Conservation (phyloP, 2,329 filamentous ascomycete genomes). For the Aureobasidium leucospermi region DNA sequence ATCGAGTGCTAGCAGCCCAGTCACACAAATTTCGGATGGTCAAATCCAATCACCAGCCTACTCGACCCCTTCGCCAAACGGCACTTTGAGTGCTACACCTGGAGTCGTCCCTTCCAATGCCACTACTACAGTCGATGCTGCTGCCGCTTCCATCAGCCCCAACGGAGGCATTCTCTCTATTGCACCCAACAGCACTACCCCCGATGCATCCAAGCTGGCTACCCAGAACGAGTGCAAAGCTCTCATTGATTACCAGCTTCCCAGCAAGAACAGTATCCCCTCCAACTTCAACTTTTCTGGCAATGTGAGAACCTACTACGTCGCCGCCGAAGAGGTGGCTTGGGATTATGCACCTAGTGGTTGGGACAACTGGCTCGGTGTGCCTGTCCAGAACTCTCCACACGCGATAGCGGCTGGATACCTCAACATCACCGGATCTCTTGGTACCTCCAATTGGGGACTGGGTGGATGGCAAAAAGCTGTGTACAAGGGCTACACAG, state of each 20-base stretch:
- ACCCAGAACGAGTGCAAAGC: not conserved
- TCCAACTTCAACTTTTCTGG: conserved; percentile 19
- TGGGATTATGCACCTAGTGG: conserved; percentile 24
- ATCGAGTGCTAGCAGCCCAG: not conserved
- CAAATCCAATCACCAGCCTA: not conserved
- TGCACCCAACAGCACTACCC: not conserved
- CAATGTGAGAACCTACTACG: conserved; percentile 22
- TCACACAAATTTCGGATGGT: conserved; percentile 6
- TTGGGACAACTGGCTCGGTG: conserved; percentile 25
- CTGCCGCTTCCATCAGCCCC: not conserved
- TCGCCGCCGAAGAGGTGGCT: conserved; percentile 22
- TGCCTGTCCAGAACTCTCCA: conserved; percentile 5
- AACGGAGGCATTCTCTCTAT: conserved; percentile 7
- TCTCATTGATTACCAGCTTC: conserved; percentile 16
- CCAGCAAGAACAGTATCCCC: conserved; percentile 16
- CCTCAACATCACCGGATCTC: conserved; percentile 17
- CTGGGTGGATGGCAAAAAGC: conserved; percentile 24
- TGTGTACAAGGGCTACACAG: conserved; percentile 27
- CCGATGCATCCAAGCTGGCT: not conserved
- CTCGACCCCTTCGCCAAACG: not conserved
- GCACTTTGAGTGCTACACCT: not conserved
- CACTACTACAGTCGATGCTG: not conserved
- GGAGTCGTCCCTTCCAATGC: not conserved
- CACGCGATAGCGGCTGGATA: conserved; percentile 15
- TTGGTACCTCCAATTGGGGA: conserved; percentile 15